phyloP scores from a whole-genome alignment of 352 stramenopile species.

The Phytophthora crassamura region DNA sequence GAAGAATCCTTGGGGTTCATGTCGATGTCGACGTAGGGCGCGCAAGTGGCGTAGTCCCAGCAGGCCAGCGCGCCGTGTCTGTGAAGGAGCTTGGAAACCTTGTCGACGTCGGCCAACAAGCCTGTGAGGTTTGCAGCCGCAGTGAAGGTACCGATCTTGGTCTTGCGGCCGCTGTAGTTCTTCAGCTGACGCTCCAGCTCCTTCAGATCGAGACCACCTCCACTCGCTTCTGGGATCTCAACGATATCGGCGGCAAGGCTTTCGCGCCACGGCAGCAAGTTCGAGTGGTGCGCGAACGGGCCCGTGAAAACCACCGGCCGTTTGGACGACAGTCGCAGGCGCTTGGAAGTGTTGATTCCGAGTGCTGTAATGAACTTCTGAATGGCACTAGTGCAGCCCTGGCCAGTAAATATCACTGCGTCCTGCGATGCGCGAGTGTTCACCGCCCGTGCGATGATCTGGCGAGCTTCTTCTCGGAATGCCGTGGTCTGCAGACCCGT shows the following conservation, averaged over 20 bases:
- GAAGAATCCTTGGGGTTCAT: conserved; percentile 92
- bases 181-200: conserved; percentile 61
- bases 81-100: conserved; percentile 91
- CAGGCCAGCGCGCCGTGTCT: conserved; percentile 91
- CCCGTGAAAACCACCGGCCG: conserved; percentile 91
- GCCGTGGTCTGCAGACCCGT: conserved; percentile 89
- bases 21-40: conserved; percentile 93
- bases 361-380: conserved; percentile 82
- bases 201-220: conserved; percentile 61
- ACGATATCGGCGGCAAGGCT: conserved; percentile 78
- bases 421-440: conserved; percentile 91
- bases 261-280: conserved; percentile 97
- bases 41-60: conserved; percentile 97
- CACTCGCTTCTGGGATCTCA: conserved; percentile 61
- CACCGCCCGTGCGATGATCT: conserved; percentile 92
- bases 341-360: conserved; percentile 47
- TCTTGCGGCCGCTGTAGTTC: conserved; percentile 49
- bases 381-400: conserved; percentile 87
- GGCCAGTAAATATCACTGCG: conserved; percentile 95
- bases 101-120: conserved; percentile 88
- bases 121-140: conserved; percentile 97
- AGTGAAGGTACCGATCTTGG: conserved; percentile 92
- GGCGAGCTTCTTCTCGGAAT: conserved; percentile 95
- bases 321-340: conserved; percentile 25
- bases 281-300: conserved; percentile 98